phyloP scores from a whole-genome alignment of 1,139 yeast genomes.

The Geotrichum candidum region DNA sequence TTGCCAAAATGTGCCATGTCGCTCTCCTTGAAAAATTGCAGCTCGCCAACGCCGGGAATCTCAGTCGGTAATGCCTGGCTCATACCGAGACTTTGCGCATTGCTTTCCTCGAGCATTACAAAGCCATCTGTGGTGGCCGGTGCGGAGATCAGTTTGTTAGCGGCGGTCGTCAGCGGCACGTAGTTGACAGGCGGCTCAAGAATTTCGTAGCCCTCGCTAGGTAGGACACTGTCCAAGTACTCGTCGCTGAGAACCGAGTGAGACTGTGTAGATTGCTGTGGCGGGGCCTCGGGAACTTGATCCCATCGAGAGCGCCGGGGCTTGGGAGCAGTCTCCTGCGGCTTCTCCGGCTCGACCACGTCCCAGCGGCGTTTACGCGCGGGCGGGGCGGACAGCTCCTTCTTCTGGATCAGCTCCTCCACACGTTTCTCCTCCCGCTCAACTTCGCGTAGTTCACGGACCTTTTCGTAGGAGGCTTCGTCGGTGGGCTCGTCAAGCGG shows the following conservation, averaged over 20 bases:
- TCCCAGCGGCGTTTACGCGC: constrained; percentile 17
- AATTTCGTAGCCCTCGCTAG: constrained; percentile 46
- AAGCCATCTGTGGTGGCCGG: constrained; percentile 35
- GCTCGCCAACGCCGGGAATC: constrained; percentile 57
- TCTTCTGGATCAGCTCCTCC: constrained; percentile 26
- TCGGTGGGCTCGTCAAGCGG: constrained; percentile 30
- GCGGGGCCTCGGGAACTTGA: constrained; percentile 10
- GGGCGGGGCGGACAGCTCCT: constrained; percentile 22
- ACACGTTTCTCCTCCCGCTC: constrained; percentile 34
- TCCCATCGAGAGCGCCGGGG: constrained; percentile 25
- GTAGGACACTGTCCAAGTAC: constrained; percentile 48
- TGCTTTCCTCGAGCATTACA: constrained; percentile 32
- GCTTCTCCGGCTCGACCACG: constrained; percentile 12
- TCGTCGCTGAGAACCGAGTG: constrained; percentile 44
- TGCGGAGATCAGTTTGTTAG: constrained; percentile 33
- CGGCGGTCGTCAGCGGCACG: constrained; percentile 31
- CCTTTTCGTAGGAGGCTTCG: constrained; percentile 25
- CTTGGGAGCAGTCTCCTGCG: constrained; percentile 20
- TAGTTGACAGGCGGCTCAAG: constrained; percentile 47
- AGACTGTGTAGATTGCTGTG: constrained; percentile 39
- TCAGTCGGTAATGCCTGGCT: constrained; percentile 42
- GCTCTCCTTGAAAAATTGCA: constrained; percentile 63
- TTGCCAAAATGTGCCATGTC: constrained; percentile 71
- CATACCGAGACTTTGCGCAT: constrained; percentile 27
- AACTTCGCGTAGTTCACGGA: constrained; percentile 31